Base-by-base conservation (phyloP, 305 asterid species). In the Striga hermonthica region DNA sequence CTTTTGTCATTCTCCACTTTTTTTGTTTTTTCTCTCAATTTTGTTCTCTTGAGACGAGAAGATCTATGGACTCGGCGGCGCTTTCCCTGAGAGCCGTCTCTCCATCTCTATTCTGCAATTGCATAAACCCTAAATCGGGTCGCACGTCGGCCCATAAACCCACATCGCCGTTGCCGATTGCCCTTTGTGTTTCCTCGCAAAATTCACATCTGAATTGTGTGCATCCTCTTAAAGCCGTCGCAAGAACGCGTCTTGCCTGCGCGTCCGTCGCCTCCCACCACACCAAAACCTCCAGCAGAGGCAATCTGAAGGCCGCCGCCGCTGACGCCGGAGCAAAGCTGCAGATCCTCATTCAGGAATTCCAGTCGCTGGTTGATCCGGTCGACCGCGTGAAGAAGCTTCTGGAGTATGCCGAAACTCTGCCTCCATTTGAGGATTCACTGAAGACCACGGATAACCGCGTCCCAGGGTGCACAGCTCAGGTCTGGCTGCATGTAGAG, bases 401-500 rank as follows among this genome's bases (percentile, higher is more conserved):
- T 5, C 7, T 89, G 57, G 82, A 76, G 70, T 84, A 84, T 63
- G 84, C 95, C 2, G 69, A 81, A 3, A 65, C 64, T 22, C 80
- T 85, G 40, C 78, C 88, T 28, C 55, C 76, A 1, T 77, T 87
- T 75, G 80, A 49, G 0, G 85, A 73, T 38, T 80, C 95, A 0
- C 39, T 79, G 34, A 83, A 75, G 75, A 79, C 43, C 45, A 56
- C 80, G 0, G 83, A 78, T 14, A 85, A 79, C 56, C 88, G 96
- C 3, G 96, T 89, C 4, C 94, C 89, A 0, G 98, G 98, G 1
- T 91, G 96, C 68, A 85, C 95, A 0, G 85, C 98, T 15, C 92
- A 82, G 86, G 92, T 91, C 14, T 91, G 98, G 98, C 60, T 89
- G 47, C 69, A 72, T 61, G 89, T 79, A 39, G 68, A 62, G 49